Evolutionary conservation across 2,329 filamentous ascomycete species (phyloP).

Genomic region (Fusarium armeniacum): DNA sequence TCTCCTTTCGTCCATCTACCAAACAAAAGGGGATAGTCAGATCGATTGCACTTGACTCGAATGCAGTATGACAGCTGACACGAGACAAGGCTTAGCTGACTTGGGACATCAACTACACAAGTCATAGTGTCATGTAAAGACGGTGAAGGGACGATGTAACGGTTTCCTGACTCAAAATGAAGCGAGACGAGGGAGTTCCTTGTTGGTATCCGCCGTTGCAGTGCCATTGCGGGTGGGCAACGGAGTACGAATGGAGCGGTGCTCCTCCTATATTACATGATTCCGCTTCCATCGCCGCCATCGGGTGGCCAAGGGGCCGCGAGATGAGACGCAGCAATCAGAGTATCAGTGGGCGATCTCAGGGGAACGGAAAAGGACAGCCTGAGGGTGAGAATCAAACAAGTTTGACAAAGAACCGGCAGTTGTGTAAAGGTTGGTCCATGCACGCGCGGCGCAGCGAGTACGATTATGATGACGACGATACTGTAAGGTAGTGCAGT

Average conservation of each 20-base stretch:
- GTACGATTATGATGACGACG: conserved; percentile 16
- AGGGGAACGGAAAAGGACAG: conserved; percentile 22
- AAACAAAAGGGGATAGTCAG: conserved; percentile 2
- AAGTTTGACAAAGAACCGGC: conserved; percentile 29
- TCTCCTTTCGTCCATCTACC: conserved; percentile 4
- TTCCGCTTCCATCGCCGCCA: conserved; percentile 39
- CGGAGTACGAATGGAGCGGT: conserved; percentile 37
- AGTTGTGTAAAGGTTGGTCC: conserved; percentile 32
- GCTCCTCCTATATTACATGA: conserved; percentile 11
- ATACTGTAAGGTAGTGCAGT: background rate
- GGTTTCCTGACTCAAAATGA: conserved; percentile 25
- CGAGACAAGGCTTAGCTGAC: conserved; percentile 19
- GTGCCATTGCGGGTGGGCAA: conserved; percentile 45
- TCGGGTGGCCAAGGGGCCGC: conserved; percentile 27
- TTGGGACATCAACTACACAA: background rate
- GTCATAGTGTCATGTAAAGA: conserved; percentile 30
- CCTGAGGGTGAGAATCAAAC: conserved; percentile 13
- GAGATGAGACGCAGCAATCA: conserved; percentile 34
- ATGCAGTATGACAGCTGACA: conserved; percentile 14
- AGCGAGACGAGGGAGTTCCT: conserved; percentile 29
- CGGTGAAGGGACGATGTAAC: conserved; percentile 33
- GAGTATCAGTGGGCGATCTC: conserved; percentile 30
- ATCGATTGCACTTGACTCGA: background rate
- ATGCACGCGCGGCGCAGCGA: conserved; percentile 25
- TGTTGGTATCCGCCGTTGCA: conserved; percentile 37